Base-by-base conservation (phyloP, 2,329 filamentous ascomycete genomes). In the Ophioceras dolichostomum region DNA sequence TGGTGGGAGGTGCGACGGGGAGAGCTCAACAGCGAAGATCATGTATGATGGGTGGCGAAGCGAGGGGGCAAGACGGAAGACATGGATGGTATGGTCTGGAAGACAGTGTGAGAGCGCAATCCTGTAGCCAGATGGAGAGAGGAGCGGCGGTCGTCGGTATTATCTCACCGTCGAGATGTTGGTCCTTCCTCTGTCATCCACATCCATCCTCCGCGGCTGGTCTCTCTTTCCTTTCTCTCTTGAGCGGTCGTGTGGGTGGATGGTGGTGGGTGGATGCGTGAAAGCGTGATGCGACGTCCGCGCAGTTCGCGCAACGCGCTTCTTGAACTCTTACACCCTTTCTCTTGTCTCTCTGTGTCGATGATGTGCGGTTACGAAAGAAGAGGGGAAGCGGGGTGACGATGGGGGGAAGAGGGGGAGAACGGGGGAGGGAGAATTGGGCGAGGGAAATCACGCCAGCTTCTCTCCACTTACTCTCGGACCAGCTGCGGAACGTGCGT, bases 401-500 rank as follows among this genome's bases (percentile, higher is more conserved):
- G n/a, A n/a, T n/a, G n/a, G n/a, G n/a, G n/a, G n/a, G n/a, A n/a
- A n/a, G n/a, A n/a, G n/a, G n/a, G n/a, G n/a, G n/a, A n/a, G n/a
- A n/a, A n/a, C n/a, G n/a, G n/a, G n/a, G n/a, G n/a, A n/a, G n/a
- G n/a, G n/a, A n/a, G n/a, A n/a, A n/a, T n/a, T 66, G 71, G 71
- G 76, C 70, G 69, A 70, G 70, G 70, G 78, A 79, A 78, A 55
- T 55, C 60, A 56, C 69, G 57, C 69, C 68, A 65, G 64, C 61
- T 26, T 12, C 22, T 26, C 22, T 26, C 12, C 56, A 96, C 91
- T 96, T 94, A 98, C 91, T 96, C 91, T 94, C 91, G 81, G 67
- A 95, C 93, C 61, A 93, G 73, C 57, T 93, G 84, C 52, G 85
- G 75, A 57, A 94, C 87, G 64, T 98, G 91, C 49, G 84, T 91